Evolutionary conservation across 257 asterid species (phyloP).

Genomic region (Gardenia jasminoides): DNA sequence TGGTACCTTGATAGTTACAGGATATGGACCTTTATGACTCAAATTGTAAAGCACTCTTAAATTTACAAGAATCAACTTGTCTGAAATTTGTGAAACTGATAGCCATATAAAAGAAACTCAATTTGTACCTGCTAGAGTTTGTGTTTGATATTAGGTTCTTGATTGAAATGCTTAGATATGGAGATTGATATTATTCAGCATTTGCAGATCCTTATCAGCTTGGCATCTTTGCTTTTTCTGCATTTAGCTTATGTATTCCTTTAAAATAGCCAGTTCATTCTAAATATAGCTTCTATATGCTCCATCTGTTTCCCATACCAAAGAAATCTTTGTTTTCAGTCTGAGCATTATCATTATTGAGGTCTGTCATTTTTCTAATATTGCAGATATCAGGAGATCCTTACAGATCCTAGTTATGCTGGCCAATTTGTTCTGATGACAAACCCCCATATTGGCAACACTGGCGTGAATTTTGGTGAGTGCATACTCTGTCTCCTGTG

Average conservation of each 20-base stretch:
- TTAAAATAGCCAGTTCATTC: not conserved
- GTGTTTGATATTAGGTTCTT: not conserved
- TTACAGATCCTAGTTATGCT: slow-evolving; percentile 96
- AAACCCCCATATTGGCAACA: slow-evolving; percentile 92
- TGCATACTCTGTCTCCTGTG: slow-evolving; percentile 9
- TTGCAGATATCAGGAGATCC: slow-evolving; percentile 90
- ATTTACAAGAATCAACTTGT: not conserved
- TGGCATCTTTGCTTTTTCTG: not conserved
- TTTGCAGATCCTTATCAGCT: not conserved
- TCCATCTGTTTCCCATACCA: not conserved
- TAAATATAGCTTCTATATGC: not conserved
- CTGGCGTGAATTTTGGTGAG: slow-evolving; percentile 88
- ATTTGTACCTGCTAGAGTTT: not conserved
- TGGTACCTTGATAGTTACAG: not conserved
- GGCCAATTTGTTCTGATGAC: slow-evolving; percentile 98
- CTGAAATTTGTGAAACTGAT: not conserved
- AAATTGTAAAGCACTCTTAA: not conserved
- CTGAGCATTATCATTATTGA: not conserved
- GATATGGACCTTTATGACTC: not conserved
- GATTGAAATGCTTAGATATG: not conserved
- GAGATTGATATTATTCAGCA: not conserved
- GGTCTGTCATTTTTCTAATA: slow-evolving; percentile 5
- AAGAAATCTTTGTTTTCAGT: not conserved
- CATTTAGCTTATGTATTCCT: not conserved
- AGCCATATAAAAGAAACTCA: not conserved